Evolutionary conservation across 2,329 filamentous ascomycete species (phyloP), one percentile per base, ranked within the genome.

Genomic region (Samsoniella hepiali): DNA sequence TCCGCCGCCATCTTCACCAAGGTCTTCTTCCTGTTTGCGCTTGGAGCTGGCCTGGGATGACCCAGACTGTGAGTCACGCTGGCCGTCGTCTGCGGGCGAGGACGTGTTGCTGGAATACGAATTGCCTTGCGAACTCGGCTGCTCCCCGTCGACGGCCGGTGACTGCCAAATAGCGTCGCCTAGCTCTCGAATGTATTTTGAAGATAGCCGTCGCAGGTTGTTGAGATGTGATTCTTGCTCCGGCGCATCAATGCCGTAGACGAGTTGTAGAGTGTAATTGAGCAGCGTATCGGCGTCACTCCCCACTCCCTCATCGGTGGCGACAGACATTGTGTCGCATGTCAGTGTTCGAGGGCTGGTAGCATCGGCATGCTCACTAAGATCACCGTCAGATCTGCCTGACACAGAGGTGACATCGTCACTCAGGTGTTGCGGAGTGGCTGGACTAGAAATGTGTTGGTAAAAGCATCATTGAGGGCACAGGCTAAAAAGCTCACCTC

Each of bases 211-310:
- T 7, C 73, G 74, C 5, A 75, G 17, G 13, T 22, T 44, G 47
- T 47, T 42, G n/a, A 60, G 40, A 17, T 60, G 58, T 3, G 47
- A 36, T 27, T 44, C 58, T 11, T 38, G 49, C 17, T 77, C 75
- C 4, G 72, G 69, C 11, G 76, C 66, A 27, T 78, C 75, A 1
- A 78, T 67, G 2, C 76, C 76, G 58, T 77, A 78, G 5, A 74
- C 72, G 0, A 77, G 56, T 40, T 78, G 76, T 0, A 78, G 69
- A 0, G 72, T 69, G 53, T 76, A 78, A 47, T 73, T 72, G 22
- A 78, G 69, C 2, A 78, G 65, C 0, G 69, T 66, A 15, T 76
- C 75, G 15, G 72, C 71, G 58, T 78, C 76, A 1, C 76, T 74
- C 2, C 67, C 63, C 0, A 73, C 70, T 7, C 72, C 65, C 49